Evolutionary conservation across 805 yeast species (phyloP).

Genomic region (Candida andamanensis): DNA sequence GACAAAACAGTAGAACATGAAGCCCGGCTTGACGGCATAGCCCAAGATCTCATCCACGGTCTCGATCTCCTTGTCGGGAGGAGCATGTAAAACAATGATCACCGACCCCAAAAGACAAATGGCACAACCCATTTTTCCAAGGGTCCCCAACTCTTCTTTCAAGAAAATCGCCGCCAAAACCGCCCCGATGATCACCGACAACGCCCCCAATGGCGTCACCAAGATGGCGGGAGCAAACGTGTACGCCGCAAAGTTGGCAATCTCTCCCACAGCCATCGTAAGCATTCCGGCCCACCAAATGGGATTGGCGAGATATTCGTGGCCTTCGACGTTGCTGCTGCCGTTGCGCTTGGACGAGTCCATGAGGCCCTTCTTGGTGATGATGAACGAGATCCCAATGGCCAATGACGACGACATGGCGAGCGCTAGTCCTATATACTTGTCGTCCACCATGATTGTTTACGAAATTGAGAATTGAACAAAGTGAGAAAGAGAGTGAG

Average conservation of each 20-base stretch:
- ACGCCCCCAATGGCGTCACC: conserved; percentile 89
- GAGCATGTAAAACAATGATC: conserved; percentile 85
- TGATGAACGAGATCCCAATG: conserved; percentile 83
- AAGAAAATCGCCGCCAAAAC: conserved; percentile 80
- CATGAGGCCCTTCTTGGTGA: conserved; percentile 81
- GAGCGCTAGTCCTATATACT: conserved; percentile 81
- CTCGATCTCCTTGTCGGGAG: conserved; percentile 83
- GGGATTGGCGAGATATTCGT: conserved; percentile 74
- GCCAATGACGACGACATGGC: conserved; percentile 87
- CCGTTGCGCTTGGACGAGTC: conserved; percentile 63
- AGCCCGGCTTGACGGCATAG: conserved; percentile 76
- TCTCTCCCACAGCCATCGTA: conserved; percentile 86
- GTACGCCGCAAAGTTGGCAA: conserved; percentile 91
- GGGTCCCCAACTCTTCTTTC: conserved; percentile 79
- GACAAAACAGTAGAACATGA: conserved; percentile 56
- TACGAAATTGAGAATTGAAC: neutral
- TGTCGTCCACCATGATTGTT: conserved; percentile 56
- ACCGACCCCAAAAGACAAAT: conserved; percentile 84
- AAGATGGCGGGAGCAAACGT: conserved; percentile 92
- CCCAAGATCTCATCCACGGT: conserved; percentile 84
- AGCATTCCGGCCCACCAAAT: conserved; percentile 93
- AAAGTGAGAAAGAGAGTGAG: conserved; percentile 1
- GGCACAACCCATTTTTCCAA: conserved; percentile 92
- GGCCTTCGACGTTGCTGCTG: conserved; percentile 56
- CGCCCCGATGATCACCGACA: conserved; percentile 88